A percentile compares a stretch with the other conserved stretches of the same genome.
These are phyloP conservation scores for Triticum monococcum DNA, from an alignment of 176 grass and related monocot genomes.

Conservation along the genomic window DNA sequence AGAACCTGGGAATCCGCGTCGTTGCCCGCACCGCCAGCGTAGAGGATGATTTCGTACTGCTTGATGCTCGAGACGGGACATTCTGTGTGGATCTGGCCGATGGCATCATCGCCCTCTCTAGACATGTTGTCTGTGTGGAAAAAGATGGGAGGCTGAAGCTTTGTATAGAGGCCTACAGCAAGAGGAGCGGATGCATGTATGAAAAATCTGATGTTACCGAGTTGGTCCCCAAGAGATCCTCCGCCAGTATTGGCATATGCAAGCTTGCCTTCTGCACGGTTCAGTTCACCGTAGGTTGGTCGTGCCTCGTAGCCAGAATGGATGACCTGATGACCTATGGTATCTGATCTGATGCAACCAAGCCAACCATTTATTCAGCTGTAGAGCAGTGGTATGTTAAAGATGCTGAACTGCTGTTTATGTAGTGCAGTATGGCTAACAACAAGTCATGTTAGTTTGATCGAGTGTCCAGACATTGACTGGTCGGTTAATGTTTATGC, in stretches of 20 bases:
- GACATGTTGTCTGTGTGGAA: not conserved
- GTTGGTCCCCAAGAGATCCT: not conserved
- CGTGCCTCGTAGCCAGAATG: not conserved
- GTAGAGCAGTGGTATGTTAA: too few relatives aligned
- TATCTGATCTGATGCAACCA: not conserved
- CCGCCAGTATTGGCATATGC: not conserved
- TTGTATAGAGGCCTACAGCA: not conserved
- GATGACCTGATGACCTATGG: not conserved
- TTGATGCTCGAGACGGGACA: not conserved
- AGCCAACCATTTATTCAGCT: not conserved
- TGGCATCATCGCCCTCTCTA: not conserved
- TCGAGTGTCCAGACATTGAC: too few relatives aligned
- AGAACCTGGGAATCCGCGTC: not conserved
- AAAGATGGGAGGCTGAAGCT: not conserved
- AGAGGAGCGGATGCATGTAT: not conserved
- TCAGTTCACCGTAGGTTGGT: not conserved
- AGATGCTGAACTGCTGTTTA: too few relatives aligned
- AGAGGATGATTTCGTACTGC: not conserved
- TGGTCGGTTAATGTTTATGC: too few relatives aligned
- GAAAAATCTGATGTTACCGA: not conserved
- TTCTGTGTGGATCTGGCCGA: not conserved
- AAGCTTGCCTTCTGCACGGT: not conserved
- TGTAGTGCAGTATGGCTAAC: too few relatives aligned
- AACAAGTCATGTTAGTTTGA: too few relatives aligned
- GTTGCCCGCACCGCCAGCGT: not conserved